These are phyloP conservation scores for Rhynchospora pubera DNA, from an alignment of 176 grass and related monocot genomes.

Conservation along the genomic window DNA sequence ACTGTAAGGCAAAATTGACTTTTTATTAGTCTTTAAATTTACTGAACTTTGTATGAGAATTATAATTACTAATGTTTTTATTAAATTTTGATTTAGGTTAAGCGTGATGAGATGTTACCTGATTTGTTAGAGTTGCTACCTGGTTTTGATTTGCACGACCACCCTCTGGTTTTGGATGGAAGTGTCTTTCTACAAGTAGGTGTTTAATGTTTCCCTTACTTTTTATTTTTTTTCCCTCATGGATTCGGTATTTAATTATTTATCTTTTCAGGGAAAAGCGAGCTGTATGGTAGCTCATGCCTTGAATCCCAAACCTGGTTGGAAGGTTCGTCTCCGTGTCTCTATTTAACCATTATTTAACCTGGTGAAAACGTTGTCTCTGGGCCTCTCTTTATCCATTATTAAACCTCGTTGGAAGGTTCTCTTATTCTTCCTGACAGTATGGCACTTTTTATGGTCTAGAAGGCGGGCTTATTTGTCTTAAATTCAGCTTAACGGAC, in stretches of 20 bases:
- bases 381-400: neutral
- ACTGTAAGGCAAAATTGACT: constrained; percentile 27
- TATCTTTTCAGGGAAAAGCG: constrained; percentile 70
- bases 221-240: neutral
- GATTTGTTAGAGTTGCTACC: constrained; percentile 65
- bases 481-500: too few species aligned
- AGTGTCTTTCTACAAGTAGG: constrained; percentile 71
- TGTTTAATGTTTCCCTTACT: constrained; percentile 10
- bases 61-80: constrained; percentile 1
- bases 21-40: constrained; percentile 1
- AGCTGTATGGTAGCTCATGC: constrained; percentile 85
- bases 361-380: neutral
- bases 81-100: constrained; percentile 41
- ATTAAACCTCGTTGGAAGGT: neutral
- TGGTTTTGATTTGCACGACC: constrained; percentile 80
- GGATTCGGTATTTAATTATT: neutral
- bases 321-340: constrained; percentile 57
- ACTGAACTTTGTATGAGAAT: neutral
- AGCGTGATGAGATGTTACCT: constrained; percentile 56
- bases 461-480: too few species aligned
- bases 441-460: too few species aligned
- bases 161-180: constrained; percentile 64
- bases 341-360: neutral
- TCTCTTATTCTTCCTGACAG: too few species aligned
- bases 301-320: constrained; percentile 69